Evolutionary conservation across 1,284 basidiomycete species (phyloP), one percentile per base, ranked within the genome.

Genomic region (Vanrija sp.): DNA sequence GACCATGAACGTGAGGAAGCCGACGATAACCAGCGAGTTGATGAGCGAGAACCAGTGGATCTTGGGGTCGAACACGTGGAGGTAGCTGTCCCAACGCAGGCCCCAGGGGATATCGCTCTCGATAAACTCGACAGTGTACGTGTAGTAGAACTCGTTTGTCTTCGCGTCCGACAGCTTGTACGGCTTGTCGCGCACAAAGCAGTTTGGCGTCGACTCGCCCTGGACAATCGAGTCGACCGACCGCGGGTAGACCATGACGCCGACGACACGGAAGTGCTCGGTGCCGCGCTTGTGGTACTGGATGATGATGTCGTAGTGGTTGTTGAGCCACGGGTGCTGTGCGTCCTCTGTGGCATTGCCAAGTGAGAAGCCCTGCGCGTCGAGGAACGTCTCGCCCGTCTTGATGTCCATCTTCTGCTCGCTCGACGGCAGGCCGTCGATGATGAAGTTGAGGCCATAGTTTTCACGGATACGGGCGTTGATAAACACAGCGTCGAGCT

Each of bases 371-470:
- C 90, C 82, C 50, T 72, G 68, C 8, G 89, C 88, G 75, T 94
- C 90, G 68, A 89, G 91, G 76, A 95, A 96, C 19, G 86, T 73
- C 50, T 95, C 90, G 18, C 83, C 82, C 3, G 84, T 89, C 63
- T 85, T 82, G 49, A 80, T 69, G 70, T 95, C 90, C 44, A 81
- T 76, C 76, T 90, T 93, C 85, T 91, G 88, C 75, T 95, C 90
- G 6, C 91, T 90, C 8, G 89, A 90, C 4, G 95, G 95, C 36
- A 98, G 81, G 4, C 94, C 94, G 67, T 98, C 94, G 43, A 98
- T 80, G 51, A 98, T 85, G 86, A 93, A 95, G 69, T 97, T 97
- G 59, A 97, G 78, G 0, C 91, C 90, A 69, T 97, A 98, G 68
- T 93, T 88, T 71, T 97, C 91, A 44, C 82, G 81, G 70, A 98